Conservation (phyloP, 1,284 basidiomycete species). For the Sparassis latifolia region DNA sequence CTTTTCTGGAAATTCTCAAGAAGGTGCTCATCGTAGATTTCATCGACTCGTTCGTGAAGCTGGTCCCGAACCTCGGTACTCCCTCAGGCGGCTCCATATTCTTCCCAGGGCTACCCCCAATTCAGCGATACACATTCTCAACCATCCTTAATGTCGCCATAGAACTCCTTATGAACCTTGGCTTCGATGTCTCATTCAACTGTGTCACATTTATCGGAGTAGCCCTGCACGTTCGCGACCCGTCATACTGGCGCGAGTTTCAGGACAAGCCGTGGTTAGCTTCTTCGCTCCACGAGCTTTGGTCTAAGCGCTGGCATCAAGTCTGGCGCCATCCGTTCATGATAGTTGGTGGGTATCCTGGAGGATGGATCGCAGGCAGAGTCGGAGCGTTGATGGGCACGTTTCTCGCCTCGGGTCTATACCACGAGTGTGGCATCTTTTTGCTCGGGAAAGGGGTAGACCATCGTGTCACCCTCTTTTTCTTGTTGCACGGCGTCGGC, state of each 20-base stretch:
- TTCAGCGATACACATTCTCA: constrained; percentile 47
- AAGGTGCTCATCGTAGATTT: constrained; percentile 53
- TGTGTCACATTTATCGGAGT: constrained; percentile 62
- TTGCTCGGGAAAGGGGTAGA: constrained; percentile 55
- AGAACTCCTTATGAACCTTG: constrained; percentile 46
- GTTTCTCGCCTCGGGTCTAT: constrained; percentile 68
- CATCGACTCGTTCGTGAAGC: constrained; percentile 52
- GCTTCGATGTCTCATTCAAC: constrained; percentile 38
- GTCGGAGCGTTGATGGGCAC: constrained; percentile 61
- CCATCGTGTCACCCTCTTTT: constrained; percentile 48
- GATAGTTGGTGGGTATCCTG: constrained; percentile 60
- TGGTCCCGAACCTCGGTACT: constrained; percentile 55
- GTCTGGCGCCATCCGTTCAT: constrained; percentile 62
- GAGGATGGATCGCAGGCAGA: constrained; percentile 45
- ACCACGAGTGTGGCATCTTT: constrained; percentile 61
- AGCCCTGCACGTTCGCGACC: constrained; percentile 40
- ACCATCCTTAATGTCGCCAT: constrained; percentile 52
- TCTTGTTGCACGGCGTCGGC: constrained; percentile 52
- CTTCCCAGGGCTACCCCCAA: constrained; percentile 38
- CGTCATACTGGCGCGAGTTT: constrained; percentile 65
- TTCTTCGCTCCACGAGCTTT: constrained; percentile 62
- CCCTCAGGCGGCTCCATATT: constrained; percentile 56
- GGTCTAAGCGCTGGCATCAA: constrained; percentile 74
- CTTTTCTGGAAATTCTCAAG: constrained; percentile 40
- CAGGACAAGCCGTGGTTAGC: constrained; percentile 58